Evolutionary conservation across 352 stramenopile genomes (phyloP).

Genomic region (Phytophthora vignae): DNA sequence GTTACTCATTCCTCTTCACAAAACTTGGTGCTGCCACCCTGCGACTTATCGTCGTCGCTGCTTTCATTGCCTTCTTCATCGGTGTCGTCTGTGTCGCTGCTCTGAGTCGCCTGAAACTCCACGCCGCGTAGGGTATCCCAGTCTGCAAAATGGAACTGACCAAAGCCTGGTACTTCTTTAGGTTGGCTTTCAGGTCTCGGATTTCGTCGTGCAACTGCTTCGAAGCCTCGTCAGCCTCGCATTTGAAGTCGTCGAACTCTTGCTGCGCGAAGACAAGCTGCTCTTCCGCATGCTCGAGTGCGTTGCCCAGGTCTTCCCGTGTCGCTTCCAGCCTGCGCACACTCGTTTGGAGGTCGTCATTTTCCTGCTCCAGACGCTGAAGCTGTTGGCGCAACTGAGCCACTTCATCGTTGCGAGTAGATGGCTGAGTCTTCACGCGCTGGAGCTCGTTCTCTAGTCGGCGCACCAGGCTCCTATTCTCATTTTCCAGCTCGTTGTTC

Average conservation of each 20-base stretch:
- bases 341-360: constrained; percentile 67
- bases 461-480: constrained; percentile 4
- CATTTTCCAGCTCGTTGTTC: constrained; percentile 38
- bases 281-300: constrained; percentile 60
- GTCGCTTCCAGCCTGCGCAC: constrained; percentile 74
- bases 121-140: background rate
- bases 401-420: constrained; percentile 43
- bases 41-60: background rate
- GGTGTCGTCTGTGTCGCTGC: background rate
- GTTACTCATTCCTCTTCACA: background rate
- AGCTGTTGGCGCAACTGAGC: constrained; percentile 43
- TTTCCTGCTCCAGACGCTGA: constrained; percentile 58
- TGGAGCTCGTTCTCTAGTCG: background rate
- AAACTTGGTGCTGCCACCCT: background rate
- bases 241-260: constrained; percentile 5
- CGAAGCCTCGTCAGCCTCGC: background rate
- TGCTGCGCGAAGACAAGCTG: constrained; percentile 35
- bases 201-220: background rate
- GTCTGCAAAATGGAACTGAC: background rate
- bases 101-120: background rate
- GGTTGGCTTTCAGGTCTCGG: constrained; percentile 3
- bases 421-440: background rate
- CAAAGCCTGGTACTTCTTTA: constrained; percentile 13
- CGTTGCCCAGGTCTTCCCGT: constrained; percentile 56
- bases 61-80: background rate